Conservation (phyloP, 257 asterid species). For the Jasminum sambac region DNA sequence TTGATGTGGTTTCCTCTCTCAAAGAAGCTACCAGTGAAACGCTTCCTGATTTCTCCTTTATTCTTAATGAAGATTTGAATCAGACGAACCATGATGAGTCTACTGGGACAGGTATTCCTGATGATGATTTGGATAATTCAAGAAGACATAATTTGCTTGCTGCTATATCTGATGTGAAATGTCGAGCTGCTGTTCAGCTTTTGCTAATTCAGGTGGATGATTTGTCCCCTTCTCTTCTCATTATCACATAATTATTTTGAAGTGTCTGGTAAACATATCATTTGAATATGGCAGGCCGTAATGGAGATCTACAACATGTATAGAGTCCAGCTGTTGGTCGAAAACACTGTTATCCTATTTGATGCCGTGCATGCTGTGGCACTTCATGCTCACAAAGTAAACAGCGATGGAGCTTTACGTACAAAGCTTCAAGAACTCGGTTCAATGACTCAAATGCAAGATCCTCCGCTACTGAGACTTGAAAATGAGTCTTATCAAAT, state of each 20-base stretch:
- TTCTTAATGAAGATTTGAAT: slow-evolving; percentile 55
- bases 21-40: slow-evolving; percentile 79
- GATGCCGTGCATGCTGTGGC: slow-evolving; percentile 84
- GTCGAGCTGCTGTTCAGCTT: slow-evolving; percentile 97
- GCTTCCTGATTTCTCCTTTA: slow-evolving; percentile 84
- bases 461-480: slow-evolving; percentile 96
- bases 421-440: slow-evolving; percentile 77
- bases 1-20: slow-evolving; percentile 82
- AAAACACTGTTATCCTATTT: slow-evolving; percentile 66
- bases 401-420: slow-evolving; percentile 57
- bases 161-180: slow-evolving; percentile 78
- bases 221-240: not conserved
- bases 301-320: slow-evolving; percentile 91
- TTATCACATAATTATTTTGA: not conserved
- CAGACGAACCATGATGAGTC: slow-evolving; percentile 55
- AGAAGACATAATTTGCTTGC: slow-evolving; percentile 62
- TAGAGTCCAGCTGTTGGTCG: slow-evolving; percentile 61
- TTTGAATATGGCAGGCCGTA: slow-evolving; percentile 59
- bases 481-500: slow-evolving; percentile 96
- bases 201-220: slow-evolving; percentile 79
- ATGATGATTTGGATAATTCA: slow-evolving; percentile 57
- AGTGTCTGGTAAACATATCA: slow-evolving; percentile 20
- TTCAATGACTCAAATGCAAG: slow-evolving; percentile 92
- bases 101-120: slow-evolving; percentile 41
- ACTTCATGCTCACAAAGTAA: slow-evolving; percentile 76